phyloP scores from a whole-genome alignment of 495 filamentous ascomycete genomes.

The Cairneyella variabilis region DNA sequence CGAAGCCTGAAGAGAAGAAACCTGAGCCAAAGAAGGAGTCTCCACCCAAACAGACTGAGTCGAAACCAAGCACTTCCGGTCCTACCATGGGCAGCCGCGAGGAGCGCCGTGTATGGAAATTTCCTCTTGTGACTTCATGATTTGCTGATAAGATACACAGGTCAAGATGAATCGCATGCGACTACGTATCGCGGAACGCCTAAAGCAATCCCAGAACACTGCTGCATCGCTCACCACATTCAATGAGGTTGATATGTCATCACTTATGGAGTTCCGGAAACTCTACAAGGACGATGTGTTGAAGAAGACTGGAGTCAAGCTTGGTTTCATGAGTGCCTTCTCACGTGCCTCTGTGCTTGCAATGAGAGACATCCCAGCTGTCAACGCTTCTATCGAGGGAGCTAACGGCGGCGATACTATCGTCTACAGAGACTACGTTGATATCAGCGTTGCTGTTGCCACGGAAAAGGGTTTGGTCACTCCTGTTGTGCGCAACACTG shows the following conservation, averaged over 20 bases:
- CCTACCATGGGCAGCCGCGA: constrained; percentile 69
- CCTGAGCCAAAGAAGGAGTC: constrained; percentile 38
- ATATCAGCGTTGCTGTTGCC: constrained; percentile 94
- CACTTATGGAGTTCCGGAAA: constrained; percentile 94
- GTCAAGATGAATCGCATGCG: constrained; percentile 99
- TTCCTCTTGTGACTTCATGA: background rate
- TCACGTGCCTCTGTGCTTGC: constrained; percentile 86
- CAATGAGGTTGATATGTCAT: constrained; percentile 99
- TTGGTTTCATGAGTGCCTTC: constrained; percentile 98
- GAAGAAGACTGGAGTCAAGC: constrained; percentile 95
- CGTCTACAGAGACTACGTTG: constrained; percentile 96
- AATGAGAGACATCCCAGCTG: constrained; percentile 91
- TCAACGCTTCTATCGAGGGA: constrained; percentile 94
- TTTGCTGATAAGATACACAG: constrained; percentile 38
- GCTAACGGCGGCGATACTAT: constrained; percentile 94
- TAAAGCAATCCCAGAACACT: constrained; percentile 99
- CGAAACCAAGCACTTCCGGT: constrained; percentile 31
- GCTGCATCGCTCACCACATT: constrained; percentile 97
- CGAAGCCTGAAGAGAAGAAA: constrained; percentile 25
- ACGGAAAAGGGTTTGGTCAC: constrained; percentile 98
- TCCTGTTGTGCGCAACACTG: constrained; percentile 91
- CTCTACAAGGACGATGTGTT: constrained; percentile 93
- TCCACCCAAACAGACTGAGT: constrained; percentile 33
- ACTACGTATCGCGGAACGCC: constrained; percentile 89
- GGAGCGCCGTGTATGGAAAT: constrained; percentile 71